Evolutionary conservation across 345 rosid species (phyloP), one percentile per base, ranked within the genome.

Genomic region (Anacardium occidentale): DNA sequence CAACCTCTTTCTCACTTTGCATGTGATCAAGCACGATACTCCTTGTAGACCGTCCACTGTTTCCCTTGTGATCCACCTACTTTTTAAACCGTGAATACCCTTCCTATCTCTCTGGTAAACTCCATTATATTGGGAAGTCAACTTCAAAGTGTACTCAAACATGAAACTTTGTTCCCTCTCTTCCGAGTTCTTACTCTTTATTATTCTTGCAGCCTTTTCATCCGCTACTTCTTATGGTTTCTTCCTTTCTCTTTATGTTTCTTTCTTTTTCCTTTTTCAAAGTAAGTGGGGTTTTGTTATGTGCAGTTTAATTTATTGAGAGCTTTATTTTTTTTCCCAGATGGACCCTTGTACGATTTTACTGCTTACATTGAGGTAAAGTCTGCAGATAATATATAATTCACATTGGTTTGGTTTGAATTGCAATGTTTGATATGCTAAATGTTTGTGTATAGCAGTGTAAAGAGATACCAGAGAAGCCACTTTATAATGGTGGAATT

Each of bases 401-500:
- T 37, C 42, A 7, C 42, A 37, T 37, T 37, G 42, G 42, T 17
- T 60, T 60, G 64, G 22, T 0, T 1, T 29, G 26, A 44, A 1
- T 53, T 67, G 5, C 22, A 17, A 17, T n/a, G 18, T 37, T 52
- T 21, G 62, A 68, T 14, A 3, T 47, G 51, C 53, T 14, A 5
- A 50, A 13, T 50, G n/a, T 59, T 22, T 21, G 47, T 52, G 32
- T 60, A 13, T 75, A 67, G 73, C 92, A 94, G 97, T 94, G 97
- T 62, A 86, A 80, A 82, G 71, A 42, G 32, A 66, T 62, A 51
- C 89, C 97, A 56, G 93, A 89, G 80, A 59, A 74, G 58, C 82
- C 97, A 21, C 89, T 92, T 0, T 89, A 90, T 82, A 73, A 74
- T 66, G 97, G 97, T 83, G 98, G 98, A 56, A 83, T 90, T 22